A percentile compares a stretch with the other conserved stretches of the same genome.
phyloP scores from a whole-genome alignment of 768 basidiomycete genomes.

The Tricholoma terreum region DNA sequence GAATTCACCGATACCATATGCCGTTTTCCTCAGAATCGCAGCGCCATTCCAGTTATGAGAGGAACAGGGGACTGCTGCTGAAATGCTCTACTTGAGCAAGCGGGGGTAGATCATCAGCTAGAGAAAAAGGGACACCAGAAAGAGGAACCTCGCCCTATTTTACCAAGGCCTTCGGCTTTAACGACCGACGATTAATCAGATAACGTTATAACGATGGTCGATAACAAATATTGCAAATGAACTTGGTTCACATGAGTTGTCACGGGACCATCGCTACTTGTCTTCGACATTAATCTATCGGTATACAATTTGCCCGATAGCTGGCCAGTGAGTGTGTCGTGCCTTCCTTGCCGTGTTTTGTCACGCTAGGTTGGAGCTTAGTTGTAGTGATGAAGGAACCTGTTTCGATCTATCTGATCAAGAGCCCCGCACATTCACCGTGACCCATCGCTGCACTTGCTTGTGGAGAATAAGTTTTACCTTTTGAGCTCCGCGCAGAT shows the following conservation, averaged over 20 bases:
- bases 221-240: slow-evolving; percentile 5
- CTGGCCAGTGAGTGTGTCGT: not conserved
- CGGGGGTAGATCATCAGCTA: not conserved
- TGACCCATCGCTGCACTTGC: no score
- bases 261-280: slow-evolving; percentile 2
- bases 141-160: not conserved
- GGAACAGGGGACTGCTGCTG: no score
- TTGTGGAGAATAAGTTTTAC: not conserved
- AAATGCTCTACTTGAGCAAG: no score
- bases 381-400: not conserved
- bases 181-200: slow-evolving; percentile 11
- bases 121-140: not conserved
- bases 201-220: slow-evolving; percentile 3
- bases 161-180: not conserved
- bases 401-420: not conserved
- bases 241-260: slow-evolving; percentile 6
- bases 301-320: not conserved
- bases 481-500: not conserved
- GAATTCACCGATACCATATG: no score
- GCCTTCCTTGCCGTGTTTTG: not conserved
- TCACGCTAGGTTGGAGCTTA: not conserved
- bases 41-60: no score
- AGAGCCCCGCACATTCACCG: not conserved
- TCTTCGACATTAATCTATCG: no score
- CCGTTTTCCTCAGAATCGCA: no score